Evolutionary conservation across 2,329 filamentous ascomycete genomes (phyloP), one percentile per base, ranked within the genome.

Genomic region (Aspergillus pseudoterreus): DNA sequence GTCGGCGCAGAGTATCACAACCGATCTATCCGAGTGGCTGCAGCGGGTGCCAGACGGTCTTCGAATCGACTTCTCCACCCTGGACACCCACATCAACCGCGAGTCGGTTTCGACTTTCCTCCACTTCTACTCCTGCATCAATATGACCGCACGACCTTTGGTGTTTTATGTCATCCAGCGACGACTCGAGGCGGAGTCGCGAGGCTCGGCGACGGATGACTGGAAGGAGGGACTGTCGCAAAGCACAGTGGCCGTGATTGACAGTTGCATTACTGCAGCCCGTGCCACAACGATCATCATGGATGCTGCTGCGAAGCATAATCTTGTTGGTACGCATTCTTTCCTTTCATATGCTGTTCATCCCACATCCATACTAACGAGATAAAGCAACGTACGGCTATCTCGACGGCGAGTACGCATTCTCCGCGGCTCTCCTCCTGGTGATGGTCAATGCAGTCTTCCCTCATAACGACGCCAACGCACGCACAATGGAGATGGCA

Each of bases 121-220:
- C 19, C 79, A 82, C 56, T 82, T 81, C 56, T 81, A 81, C 53
- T 79, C 81, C 41, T 82, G 80, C 59, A 75, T 82, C 58, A 81
- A 81, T 57, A 82, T 82, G 78, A 80, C 79, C 0, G 77, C 75
- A 0, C 68, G 80, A 4, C 80, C 80, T 1, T 64, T 82, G 21
- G 69, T 82, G 0, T 80, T 81, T 53, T 75, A 80, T 54, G 74
- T 82, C 2, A 77, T 81, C 6, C 76, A 80, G 59, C 71, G 72
- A 41, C 72, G 78, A 4, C 66, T 81, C 0, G 67, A 72, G 44
- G 62, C 66, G 17, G 65, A 67, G 4, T 49, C 64, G 2, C 56
- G 57, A n/a, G 64, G 63, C 11, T 64, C 65, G 10, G 68, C 70
- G 10, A 66, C 71, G 21, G 58, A 61, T 4, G 73, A 75, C 52